Evolutionary conservation across 306 rosid genomes (phyloP).

Genomic region (Castanospermum australe): DNA sequence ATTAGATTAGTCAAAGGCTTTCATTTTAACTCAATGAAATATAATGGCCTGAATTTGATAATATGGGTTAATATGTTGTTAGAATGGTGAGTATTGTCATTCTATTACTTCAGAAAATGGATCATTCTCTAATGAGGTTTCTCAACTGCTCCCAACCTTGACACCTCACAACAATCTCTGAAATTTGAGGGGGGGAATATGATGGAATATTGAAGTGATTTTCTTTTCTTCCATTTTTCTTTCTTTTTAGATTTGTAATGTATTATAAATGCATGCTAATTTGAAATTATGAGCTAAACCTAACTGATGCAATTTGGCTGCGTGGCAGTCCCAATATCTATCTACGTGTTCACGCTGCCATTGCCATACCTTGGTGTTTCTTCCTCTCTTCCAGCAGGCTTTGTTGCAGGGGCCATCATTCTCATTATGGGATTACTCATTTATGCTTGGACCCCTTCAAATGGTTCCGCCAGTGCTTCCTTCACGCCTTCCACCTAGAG

Average conservation of each 20-base stretch:
- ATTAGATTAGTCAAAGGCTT: not conserved
- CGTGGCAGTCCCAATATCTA: constrained; percentile 77
- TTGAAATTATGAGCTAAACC: not conserved
- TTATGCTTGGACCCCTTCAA: constrained; percentile 71
- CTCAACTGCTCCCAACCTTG: too few relatives aligned
- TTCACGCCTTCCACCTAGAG: constrained; percentile 36
- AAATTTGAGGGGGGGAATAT: not conserved
- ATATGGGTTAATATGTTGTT: not conserved
- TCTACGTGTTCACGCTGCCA: constrained; percentile 77
- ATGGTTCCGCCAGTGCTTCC: constrained; percentile 41
- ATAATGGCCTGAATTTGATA: not conserved
- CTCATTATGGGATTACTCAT: constrained; percentile 67
- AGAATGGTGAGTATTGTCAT: not conserved
- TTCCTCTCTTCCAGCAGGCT: constrained; percentile 76
- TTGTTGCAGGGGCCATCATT: constrained; percentile 66
- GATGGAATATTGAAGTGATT: not conserved
- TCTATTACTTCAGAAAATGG: too few relatives aligned
- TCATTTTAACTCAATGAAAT: too few relatives aligned
- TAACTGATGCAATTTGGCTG: constrained; percentile 18
- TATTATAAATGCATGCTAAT: not conserved
- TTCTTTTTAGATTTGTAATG: not conserved
- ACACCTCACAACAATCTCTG: not conserved
- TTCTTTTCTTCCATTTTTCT: not conserved
- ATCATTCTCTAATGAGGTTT: too few relatives aligned
- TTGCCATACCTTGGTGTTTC: constrained; percentile 79